These are phyloP conservation scores for Adansonia rubrostipa DNA, from an alignment of 441 rosid species.

Conservation along the genomic window DNA sequence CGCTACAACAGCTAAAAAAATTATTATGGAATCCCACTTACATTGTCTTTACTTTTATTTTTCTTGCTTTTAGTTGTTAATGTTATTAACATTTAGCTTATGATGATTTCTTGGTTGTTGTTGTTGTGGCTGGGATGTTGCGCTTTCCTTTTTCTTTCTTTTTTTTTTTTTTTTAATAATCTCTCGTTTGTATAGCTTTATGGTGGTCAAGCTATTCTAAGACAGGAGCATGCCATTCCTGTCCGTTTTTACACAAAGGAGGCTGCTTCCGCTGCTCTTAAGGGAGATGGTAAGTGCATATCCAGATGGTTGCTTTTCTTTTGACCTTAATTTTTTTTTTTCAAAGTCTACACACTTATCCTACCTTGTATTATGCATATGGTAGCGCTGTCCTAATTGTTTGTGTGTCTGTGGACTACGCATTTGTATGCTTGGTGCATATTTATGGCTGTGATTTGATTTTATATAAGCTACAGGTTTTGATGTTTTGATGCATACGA, in stretches of 20 bases:
- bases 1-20: background rate
- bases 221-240: conserved; percentile 55
- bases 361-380: background rate
- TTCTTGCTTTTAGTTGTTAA: background rate
- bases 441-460: background rate
- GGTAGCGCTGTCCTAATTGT: background rate
- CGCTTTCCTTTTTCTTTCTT: no score
- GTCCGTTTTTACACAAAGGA: conserved; percentile 77
- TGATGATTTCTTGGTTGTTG: background rate
- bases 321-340: background rate
- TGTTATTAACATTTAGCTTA: background rate
- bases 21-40: background rate
- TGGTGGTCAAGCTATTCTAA: conserved; percentile 52
- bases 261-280: conserved; percentile 65
- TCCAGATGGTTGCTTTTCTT: conserved; percentile 1
- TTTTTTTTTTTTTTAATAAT: background rate
- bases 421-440: background rate
- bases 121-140: conserved; percentile 16
- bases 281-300: conserved; percentile 87
- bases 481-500: background rate
- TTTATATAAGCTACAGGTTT: background rate
- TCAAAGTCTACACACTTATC: background rate
- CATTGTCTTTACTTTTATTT: background rate
- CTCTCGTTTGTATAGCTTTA: conserved; percentile 50
- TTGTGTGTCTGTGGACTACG: background rate